Conservation (phyloP, 2,329 filamentous ascomycete species). For the Myriosclerotinia scirpicola region DNA sequence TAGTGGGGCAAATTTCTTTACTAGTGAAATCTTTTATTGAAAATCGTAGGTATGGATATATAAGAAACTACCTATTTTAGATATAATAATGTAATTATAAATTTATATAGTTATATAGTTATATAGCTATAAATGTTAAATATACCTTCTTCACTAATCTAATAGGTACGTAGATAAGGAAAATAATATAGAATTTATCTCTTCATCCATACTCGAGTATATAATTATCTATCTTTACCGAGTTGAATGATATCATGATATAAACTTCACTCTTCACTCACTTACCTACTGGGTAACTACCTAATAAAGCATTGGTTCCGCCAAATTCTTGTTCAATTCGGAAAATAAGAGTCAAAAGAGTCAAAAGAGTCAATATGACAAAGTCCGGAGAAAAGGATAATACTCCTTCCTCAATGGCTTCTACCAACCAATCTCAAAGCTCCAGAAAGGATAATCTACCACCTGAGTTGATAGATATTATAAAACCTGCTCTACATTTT, state of each 20-base stretch:
- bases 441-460: slow-evolving; percentile 39
- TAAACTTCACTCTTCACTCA: slow-evolving; percentile 2
- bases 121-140: neutral
- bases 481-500: slow-evolving; percentile 56
- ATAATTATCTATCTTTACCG: no score
- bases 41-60: neutral
- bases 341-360: no score
- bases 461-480: slow-evolving; percentile 47
- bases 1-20: slow-evolving; percentile 10
- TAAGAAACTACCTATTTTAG: no score
- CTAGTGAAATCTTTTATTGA: neutral
- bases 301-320: no score
- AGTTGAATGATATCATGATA: neutral
- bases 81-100: no score
- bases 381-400: slow-evolving; percentile 16
- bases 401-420: neutral
- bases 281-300: no score
- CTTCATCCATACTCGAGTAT: no score
- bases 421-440: slow-evolving; percentile 3
- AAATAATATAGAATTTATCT: no score
- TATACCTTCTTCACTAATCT: no score
- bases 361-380: slow-evolving; percentile 36
- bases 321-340: slow-evolving; percentile 32
- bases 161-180: no score
- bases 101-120: neutral